Conservation (phyloP, 2,329 filamentous ascomycete species). For the Cercospora citrullina region DNA sequence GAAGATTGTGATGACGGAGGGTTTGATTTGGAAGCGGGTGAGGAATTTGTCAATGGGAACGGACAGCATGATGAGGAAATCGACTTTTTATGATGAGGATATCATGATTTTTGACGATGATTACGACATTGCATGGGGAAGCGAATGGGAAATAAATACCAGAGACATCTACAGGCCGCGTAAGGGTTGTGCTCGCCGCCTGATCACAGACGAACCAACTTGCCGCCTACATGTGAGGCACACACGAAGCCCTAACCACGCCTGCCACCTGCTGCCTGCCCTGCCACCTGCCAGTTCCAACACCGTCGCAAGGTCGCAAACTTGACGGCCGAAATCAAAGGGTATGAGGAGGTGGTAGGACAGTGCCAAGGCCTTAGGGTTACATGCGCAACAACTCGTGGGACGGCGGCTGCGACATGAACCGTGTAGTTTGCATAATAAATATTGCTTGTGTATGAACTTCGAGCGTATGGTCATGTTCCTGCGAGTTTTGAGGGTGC, state of each 20-base stretch:
- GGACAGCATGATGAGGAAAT: constrained; percentile 24
- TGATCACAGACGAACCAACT: no score
- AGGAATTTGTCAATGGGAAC: constrained; percentile 18
- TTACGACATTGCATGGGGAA: constrained; percentile 7
- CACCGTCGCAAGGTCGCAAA: no score
- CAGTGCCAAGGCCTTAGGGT: constrained; percentile 5
- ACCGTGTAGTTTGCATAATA: neutral
- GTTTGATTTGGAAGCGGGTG: constrained; percentile 25
- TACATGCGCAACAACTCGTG: neutral
- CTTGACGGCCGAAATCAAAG: no score
- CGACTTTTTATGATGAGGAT: constrained; percentile 23
- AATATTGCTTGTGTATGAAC: neutral
- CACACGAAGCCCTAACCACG: no score
- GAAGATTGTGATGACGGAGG: constrained; percentile 28
- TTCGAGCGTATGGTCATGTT: neutral
- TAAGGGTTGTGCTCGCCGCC: no score
- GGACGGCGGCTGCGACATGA: neutral
- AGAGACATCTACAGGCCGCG: neutral
- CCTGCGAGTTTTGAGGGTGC: neutral
- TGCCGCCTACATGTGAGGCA: no score
- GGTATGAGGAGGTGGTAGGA: no score
- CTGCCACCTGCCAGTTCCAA: no score
- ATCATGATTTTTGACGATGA: neutral
- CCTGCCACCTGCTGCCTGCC: no score
- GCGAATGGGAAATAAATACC: neutral